Evolutionary conservation across 768 basidiomycete species (phyloP).

Genomic region (Amanita phalloides): DNA sequence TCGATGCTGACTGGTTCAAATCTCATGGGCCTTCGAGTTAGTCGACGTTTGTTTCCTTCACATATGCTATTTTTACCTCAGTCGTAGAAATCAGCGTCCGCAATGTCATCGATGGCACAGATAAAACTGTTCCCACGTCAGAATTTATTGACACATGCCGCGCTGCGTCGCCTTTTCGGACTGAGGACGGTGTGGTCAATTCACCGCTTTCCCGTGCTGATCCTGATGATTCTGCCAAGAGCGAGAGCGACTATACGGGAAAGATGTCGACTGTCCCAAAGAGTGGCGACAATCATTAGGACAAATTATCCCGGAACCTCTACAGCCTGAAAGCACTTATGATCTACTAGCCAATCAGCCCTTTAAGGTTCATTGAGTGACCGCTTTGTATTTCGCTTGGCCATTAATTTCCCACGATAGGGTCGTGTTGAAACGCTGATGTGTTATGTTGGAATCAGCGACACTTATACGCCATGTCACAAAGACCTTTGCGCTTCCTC

Average conservation of each 20-base stretch:
- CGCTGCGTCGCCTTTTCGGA: slow-evolving; percentile 20
- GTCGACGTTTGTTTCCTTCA: slow-evolving; percentile 1
- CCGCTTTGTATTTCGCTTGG: background rate
- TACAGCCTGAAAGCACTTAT: slow-evolving; percentile 41
- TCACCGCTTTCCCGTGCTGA: background rate
- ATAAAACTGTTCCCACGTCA: slow-evolving; percentile 36
- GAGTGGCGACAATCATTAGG: slow-evolving; percentile 58
- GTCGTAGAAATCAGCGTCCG: slow-evolving; percentile 47
- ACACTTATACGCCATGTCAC: slow-evolving; percentile 78
- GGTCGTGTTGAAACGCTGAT: slow-evolving; percentile 65
- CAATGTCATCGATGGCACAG: slow-evolving; percentile 49
- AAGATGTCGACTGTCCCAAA: slow-evolving; percentile 62
- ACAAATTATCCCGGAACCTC: slow-evolving; percentile 32
- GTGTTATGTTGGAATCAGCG: slow-evolving; percentile 77
- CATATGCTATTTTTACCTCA: background rate
- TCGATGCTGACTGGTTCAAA: slow-evolving; percentile 45
- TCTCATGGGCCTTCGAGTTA: slow-evolving; percentile 19
- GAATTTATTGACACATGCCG: slow-evolving; percentile 44
- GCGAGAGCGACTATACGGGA: slow-evolving; percentile 58
- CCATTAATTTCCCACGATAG: slow-evolving; percentile 20
- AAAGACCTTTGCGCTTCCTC: slow-evolving; percentile 80
- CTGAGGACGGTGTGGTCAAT: slow-evolving; percentile 24
- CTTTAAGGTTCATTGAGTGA: slow-evolving; percentile 27
- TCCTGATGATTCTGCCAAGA: slow-evolving; percentile 24
- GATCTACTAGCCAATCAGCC: slow-evolving; percentile 47